A percentile compares a stretch with the other conserved stretches of the same genome.
phyloP scores from a whole-genome alignment of 805 yeast species.

The Zygosaccharomyces siamensis region DNA sequence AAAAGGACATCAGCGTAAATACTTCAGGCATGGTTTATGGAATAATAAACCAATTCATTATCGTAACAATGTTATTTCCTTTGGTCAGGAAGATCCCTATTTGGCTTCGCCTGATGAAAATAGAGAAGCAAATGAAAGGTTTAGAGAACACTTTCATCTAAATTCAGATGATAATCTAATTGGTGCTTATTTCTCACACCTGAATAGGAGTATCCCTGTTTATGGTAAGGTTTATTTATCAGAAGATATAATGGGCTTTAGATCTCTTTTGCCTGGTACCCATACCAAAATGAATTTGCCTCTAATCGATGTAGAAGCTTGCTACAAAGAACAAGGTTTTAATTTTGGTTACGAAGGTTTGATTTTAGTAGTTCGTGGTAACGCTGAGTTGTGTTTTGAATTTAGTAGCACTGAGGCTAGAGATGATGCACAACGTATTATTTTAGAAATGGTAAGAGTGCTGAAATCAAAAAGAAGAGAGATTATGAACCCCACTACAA shows the following conservation, averaged over 20 bases:
- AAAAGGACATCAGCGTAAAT: not conserved
- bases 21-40: slow-evolving; percentile 42
- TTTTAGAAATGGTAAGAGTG: slow-evolving; percentile 49
- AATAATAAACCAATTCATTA: slow-evolving; percentile 60
- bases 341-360: slow-evolving; percentile 68
- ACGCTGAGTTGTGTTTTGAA: slow-evolving; percentile 73
- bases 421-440: slow-evolving; percentile 63
- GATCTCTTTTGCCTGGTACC: slow-evolving; percentile 73
- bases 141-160: slow-evolving; percentile 61
- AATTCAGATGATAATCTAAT: slow-evolving; percentile 47
- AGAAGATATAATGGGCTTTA: slow-evolving; percentile 62
- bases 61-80: slow-evolving; percentile 35
- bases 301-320: slow-evolving; percentile 61
- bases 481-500: slow-evolving; percentile 7
- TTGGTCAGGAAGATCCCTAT: slow-evolving; percentile 43
- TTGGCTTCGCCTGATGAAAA: slow-evolving; percentile 44
- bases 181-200: slow-evolving; percentile 65
- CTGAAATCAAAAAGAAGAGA: slow-evolving; percentile 22
- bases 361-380: slow-evolving; percentile 63
- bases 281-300: slow-evolving; percentile 82
- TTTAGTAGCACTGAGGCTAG: slow-evolving; percentile 60
- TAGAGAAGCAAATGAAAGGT: slow-evolving; percentile 49
- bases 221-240: slow-evolving; percentile 84
- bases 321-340: slow-evolving; percentile 62
- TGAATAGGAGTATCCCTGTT: slow-evolving; percentile 66